phyloP scores from a whole-genome alignment of 2,329 filamentous ascomycete genomes.

The Calonectria leucothoes region DNA sequence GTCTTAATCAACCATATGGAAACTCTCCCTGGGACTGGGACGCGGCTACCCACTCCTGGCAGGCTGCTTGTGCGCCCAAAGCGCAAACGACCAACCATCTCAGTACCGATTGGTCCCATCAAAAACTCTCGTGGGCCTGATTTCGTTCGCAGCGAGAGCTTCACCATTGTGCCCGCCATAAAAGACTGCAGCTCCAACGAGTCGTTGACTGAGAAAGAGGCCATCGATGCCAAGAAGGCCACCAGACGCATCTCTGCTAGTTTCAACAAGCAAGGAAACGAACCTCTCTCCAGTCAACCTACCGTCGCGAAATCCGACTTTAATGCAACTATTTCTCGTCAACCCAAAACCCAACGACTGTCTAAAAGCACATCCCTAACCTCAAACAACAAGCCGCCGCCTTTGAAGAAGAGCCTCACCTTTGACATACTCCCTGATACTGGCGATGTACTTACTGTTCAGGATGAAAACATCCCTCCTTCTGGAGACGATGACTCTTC shows the following conservation, averaged over 20 bases:
- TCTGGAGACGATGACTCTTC: not conserved
- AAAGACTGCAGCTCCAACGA: slow-evolving; percentile 46
- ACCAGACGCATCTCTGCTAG: slow-evolving; percentile 46
- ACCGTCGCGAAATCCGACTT: slow-evolving; percentile 45
- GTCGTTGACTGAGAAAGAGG: slow-evolving; percentile 19
- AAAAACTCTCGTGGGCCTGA: slow-evolving; percentile 51
- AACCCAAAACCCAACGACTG: slow-evolving; percentile 26
- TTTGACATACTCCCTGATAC: slow-evolving; percentile 22
- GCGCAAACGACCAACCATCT: slow-evolving; percentile 46
- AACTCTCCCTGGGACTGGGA: slow-evolving; percentile 17
- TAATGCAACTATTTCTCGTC: slow-evolving; percentile 35
- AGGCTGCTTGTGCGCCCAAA: slow-evolving; percentile 29
- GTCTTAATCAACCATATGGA: slow-evolving; percentile 32
- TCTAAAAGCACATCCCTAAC: slow-evolving; percentile 30
- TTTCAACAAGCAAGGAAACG: slow-evolving; percentile 35
- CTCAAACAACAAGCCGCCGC: slow-evolving; percentile 20
- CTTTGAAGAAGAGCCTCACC: slow-evolving; percentile 26
- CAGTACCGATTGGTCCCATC: slow-evolving; percentile 51
- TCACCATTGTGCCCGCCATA: slow-evolving; percentile 50
- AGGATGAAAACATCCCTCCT: slow-evolving; percentile 46
- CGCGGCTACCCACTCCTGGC: slow-evolving; percentile 28
- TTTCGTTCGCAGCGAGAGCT: slow-evolving; percentile 47
- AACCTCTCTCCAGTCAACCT: slow-evolving; percentile 42
- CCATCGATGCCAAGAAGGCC: slow-evolving; percentile 24
- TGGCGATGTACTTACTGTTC: slow-evolving; percentile 27